Conservation (phyloP, 2,329 filamentous ascomycete species). For the Coniochaeta sp. region DNA sequence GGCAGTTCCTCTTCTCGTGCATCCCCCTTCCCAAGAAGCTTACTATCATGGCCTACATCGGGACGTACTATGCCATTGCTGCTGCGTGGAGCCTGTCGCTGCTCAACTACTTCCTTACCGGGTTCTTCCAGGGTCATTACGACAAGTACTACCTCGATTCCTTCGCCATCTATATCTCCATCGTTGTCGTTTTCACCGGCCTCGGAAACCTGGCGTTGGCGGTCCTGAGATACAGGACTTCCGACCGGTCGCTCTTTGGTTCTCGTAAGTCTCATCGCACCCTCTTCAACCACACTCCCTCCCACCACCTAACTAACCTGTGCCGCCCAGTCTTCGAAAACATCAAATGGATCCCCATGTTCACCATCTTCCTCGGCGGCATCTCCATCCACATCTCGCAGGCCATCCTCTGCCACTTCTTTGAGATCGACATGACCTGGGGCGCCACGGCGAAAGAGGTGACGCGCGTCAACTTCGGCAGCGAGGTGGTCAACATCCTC, state of each 20-base stretch:
- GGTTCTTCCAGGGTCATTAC: conserved; percentile 61
- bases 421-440: conserved; percentile 39
- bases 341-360: conserved; percentile 48
- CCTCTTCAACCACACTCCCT: neutral
- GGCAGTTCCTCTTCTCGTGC: conserved; percentile 50
- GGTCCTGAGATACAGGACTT: conserved; percentile 54
- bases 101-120: conserved; percentile 33
- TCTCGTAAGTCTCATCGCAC: conserved; percentile 9
- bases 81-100: conserved; percentile 17
- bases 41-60: conserved; percentile 33
- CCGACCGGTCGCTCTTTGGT: conserved; percentile 41
- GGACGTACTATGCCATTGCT: conserved; percentile 22
- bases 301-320: conserved; percentile 1
- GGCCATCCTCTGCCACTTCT: conserved; percentile 34
- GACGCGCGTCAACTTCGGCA: conserved; percentile 48
- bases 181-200: conserved; percentile 58
- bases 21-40: conserved; percentile 45
- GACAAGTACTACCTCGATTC: conserved; percentile 63
- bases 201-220: conserved; percentile 56
- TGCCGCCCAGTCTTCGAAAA: conserved; percentile 38
- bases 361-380: conserved; percentile 33
- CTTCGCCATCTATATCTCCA: conserved; percentile 56
- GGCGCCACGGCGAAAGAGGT: conserved; percentile 53
- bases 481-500: conserved; percentile 47
- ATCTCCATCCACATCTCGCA: conserved; percentile 34